These are phyloP conservation scores for Pelagophyceae sp. DNA, from an alignment of 352 stramenopile genomes.

Conservation along the genomic window DNA sequence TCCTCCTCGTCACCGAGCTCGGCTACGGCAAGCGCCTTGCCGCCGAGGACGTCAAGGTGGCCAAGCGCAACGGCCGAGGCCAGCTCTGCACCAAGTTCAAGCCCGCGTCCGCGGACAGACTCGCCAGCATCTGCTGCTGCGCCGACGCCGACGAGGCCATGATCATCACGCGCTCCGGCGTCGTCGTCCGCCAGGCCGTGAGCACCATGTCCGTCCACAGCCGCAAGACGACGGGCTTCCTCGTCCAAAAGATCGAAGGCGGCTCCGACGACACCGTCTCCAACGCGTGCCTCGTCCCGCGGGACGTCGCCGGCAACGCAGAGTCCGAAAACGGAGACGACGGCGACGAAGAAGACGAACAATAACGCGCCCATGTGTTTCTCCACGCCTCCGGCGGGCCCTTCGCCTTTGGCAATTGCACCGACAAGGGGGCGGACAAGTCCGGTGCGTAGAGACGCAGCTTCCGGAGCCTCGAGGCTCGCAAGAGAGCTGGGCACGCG, in stretches of 20 bases:
- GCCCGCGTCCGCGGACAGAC: conserved; percentile 21
- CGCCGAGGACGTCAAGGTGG: conserved; percentile 49
- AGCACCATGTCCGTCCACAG: conserved; percentile 52
- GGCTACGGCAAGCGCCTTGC: conserved; percentile 63
- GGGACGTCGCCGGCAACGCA: neutral
- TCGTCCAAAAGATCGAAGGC: conserved; percentile 46
- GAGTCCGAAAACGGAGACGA: no score
- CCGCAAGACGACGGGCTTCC: conserved; percentile 53
- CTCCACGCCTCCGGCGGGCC: no score
- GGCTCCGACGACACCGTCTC: neutral
- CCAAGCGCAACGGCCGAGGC: conserved; percentile 45
- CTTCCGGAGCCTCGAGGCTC: no score
- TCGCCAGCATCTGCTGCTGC: conserved; percentile 51
- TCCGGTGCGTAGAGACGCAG: no score
- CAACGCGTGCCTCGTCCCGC: neutral
- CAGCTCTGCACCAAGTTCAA: conserved; percentile 68
- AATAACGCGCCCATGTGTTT: no score
- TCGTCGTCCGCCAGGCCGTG: conserved; percentile 64
- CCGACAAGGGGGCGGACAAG: no score
- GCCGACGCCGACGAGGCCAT: conserved; percentile 61
- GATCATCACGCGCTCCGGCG: conserved; percentile 56
- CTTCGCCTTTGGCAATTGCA: no score
- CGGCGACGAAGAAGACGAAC: no score
- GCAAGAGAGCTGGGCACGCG: no score
- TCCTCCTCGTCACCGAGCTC: conserved; percentile 55